Conservation (phyloP, 805 yeast genomes). For the Nakazawaea sp. region DNA sequence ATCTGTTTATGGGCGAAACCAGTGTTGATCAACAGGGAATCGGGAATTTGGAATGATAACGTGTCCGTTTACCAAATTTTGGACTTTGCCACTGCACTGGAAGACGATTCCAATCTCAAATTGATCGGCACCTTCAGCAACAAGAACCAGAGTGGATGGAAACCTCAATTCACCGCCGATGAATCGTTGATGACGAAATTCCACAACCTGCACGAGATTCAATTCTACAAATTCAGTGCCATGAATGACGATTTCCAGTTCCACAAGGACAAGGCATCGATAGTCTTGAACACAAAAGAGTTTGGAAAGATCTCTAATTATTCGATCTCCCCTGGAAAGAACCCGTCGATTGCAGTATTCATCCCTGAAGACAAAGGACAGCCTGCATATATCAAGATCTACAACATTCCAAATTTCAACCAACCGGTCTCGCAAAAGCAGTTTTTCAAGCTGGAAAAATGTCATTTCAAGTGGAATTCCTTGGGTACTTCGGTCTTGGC, state of each 20-base stretch:
- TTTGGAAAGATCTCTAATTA: slow-evolving; percentile 41
- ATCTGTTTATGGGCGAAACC: slow-evolving; percentile 91
- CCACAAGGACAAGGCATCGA: slow-evolving; percentile 40
- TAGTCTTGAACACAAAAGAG: slow-evolving; percentile 51
- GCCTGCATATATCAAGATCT: slow-evolving; percentile 85
- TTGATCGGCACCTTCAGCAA: slow-evolving; percentile 60
- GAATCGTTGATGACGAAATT: slow-evolving; percentile 64
- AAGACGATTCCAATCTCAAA: slow-evolving; percentile 3
- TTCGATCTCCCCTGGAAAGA: slow-evolving; percentile 78
- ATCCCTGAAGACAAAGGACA: slow-evolving; percentile 81
- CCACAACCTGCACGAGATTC: slow-evolving; percentile 47
- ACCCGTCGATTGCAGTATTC: slow-evolving; percentile 86
- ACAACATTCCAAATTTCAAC: slow-evolving; percentile 66
- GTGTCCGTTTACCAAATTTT: slow-evolving; percentile 65
- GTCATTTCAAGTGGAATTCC: slow-evolving; percentile 88
- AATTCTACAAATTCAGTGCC: slow-evolving; percentile 50
- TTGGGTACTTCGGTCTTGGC: slow-evolving; percentile 93
- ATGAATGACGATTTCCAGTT: slow-evolving; percentile 32
- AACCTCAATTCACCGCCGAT: slow-evolving; percentile 82
- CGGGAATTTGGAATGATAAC: slow-evolving; percentile 73
- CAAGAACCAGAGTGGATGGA: slow-evolving; percentile 86
- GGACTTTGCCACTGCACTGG: slow-evolving; percentile 26
- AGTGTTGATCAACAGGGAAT: slow-evolving; percentile 48
- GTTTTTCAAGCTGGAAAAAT: slow-evolving; percentile 93
- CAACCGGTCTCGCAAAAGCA: slow-evolving; percentile 81